A percentile compares a stretch with the other conserved stretches of the same genome.
These are phyloP conservation scores for Chlorella vulgaris DNA, from an alignment of 139 green algal species.

Conservation along the genomic window DNA sequence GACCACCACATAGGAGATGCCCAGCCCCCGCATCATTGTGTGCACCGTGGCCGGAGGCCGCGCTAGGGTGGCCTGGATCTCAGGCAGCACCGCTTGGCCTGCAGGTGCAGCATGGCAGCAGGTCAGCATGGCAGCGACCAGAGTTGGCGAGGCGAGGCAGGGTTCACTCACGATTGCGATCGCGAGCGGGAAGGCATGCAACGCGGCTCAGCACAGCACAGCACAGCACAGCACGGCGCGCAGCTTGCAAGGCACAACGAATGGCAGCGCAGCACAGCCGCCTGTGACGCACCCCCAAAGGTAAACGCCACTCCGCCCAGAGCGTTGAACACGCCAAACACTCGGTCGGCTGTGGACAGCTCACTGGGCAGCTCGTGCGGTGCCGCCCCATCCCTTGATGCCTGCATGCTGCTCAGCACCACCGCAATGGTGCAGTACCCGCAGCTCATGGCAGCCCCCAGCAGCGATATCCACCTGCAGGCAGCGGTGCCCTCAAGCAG, in stretches of 20 bases:
- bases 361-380: not conserved
- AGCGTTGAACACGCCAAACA: slow-evolving; percentile 63
- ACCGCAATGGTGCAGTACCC: slow-evolving; percentile 60
- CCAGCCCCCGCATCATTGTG: slow-evolving; percentile 61
- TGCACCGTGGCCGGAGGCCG: slow-evolving; percentile 41
- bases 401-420: slow-evolving; percentile 27
- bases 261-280: no score
- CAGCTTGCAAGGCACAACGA: no score
- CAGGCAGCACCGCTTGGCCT: slow-evolving; percentile 51
- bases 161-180: no score
- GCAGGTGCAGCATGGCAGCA: not conserved
- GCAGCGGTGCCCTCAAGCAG: no score
- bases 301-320: slow-evolving; percentile 66
- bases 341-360: slow-evolving; percentile 22
- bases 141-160: no score
- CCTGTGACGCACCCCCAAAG: slow-evolving; percentile 58
- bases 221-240: no score
- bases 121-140: not conserved
- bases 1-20: slow-evolving; percentile 51
- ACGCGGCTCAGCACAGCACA: no score
- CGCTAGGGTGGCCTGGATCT: slow-evolving; percentile 58
- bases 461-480: slow-evolving; percentile 62
- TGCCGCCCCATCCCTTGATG: not conserved
- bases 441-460: slow-evolving; percentile 63
- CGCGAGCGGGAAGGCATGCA: no score